phyloP scores from a whole-genome alignment of 192 early-diverging fungal species.

The Coemansia sp. region DNA sequence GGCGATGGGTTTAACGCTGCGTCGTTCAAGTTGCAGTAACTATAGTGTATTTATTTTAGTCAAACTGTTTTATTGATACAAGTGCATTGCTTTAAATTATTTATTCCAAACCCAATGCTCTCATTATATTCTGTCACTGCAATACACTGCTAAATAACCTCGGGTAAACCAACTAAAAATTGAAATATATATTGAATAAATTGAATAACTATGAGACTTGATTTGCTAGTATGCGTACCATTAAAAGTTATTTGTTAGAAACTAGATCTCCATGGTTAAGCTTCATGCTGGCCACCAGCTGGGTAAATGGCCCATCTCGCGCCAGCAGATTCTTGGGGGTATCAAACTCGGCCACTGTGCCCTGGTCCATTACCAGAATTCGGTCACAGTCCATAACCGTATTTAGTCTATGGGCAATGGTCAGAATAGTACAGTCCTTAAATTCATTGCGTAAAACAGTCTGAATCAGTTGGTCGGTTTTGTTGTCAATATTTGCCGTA shows the following conservation, averaged over 20 bases:
- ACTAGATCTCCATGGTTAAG: neutral
- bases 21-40: slow-evolving; percentile 34
- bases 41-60: too few relatives aligned
- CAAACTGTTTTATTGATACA: too few relatives aligned
- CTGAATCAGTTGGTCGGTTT: slow-evolving; percentile 65
- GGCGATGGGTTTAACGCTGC: slow-evolving; percentile 40
- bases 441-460: slow-evolving; percentile 54
- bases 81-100: too few relatives aligned
- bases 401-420: slow-evolving; percentile 70
- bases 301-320: slow-evolving; percentile 9
- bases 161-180: too few relatives aligned
- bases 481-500: slow-evolving; percentile 57
- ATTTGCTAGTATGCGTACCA: too few relatives aligned
- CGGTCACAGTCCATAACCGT: slow-evolving; percentile 63
- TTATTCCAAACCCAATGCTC: too few relatives aligned
- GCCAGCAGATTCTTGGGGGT: slow-evolving; percentile 16
- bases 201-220: too few relatives aligned
- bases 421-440: slow-evolving; percentile 51
- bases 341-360: slow-evolving; percentile 32
- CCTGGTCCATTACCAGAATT: slow-evolving; percentile 57
- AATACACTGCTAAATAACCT: too few relatives aligned
- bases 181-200: too few relatives aligned
- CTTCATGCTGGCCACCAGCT: slow-evolving; percentile 14
- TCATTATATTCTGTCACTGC: too few relatives aligned
- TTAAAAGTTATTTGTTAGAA: neutral